phyloP scores from a whole-genome alignment of 495 filamentous ascomycete genomes.

The Cercophora samala region DNA sequence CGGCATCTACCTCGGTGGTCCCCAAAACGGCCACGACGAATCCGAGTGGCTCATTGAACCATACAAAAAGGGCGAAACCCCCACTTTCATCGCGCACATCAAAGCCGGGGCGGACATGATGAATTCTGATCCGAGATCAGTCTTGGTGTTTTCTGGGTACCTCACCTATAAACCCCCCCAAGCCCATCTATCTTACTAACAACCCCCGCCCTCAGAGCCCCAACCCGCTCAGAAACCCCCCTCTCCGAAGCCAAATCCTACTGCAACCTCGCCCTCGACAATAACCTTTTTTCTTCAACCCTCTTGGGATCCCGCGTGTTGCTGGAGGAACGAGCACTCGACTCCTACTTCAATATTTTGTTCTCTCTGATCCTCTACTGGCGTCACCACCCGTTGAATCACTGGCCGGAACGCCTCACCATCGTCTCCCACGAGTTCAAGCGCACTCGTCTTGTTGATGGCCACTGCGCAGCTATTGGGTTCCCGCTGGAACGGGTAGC shows the following conservation, averaged over 20 bases:
- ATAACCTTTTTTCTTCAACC: not conserved
- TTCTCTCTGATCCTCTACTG: slow-evolving; percentile 65
- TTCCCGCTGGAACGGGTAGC: slow-evolving; percentile 44
- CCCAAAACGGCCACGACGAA: slow-evolving; percentile 55
- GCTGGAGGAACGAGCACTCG: slow-evolving; percentile 65
- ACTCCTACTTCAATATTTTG: slow-evolving; percentile 75
- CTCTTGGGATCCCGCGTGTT: slow-evolving; percentile 35
- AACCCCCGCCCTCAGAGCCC: slow-evolving; percentile 39
- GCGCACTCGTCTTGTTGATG: slow-evolving; percentile 58
- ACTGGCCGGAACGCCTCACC: slow-evolving; percentile 55
- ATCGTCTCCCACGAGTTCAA: slow-evolving; percentile 79
- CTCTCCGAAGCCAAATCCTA: slow-evolving; percentile 69
- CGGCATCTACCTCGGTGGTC: slow-evolving; percentile 69
- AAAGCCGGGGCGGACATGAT: slow-evolving; percentile 57
- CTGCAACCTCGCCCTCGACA: slow-evolving; percentile 42
- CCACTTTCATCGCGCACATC: slow-evolving; percentile 69
- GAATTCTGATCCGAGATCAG: slow-evolving; percentile 33
- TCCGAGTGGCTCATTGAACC: slow-evolving; percentile 68
- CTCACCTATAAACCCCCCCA: slow-evolving; percentile 18
- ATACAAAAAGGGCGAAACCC: slow-evolving; percentile 70
- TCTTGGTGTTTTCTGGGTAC: slow-evolving; percentile 70
- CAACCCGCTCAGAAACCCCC: slow-evolving; percentile 55
- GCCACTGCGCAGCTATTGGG: slow-evolving; percentile 65
- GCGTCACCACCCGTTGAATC: slow-evolving; percentile 29
- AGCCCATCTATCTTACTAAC: slow-evolving; percentile 10